Evolutionary conservation across 257 asterid species (phyloP).

Genomic region (Ajuga chamaepitys): DNA sequence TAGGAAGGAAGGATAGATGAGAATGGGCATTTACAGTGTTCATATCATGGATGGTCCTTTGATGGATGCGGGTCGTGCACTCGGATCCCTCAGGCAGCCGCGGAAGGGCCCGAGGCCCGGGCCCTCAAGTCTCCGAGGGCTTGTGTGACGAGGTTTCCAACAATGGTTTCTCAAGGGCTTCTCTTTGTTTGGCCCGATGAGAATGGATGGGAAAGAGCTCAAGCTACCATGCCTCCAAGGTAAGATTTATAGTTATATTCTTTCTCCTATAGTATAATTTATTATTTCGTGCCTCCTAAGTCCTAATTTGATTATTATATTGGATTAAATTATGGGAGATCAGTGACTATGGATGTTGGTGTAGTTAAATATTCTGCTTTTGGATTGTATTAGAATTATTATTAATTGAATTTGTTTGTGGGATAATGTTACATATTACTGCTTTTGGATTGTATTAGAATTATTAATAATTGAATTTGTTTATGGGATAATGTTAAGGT

Average conservation of each 20-base stretch:
- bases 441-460: background rate
- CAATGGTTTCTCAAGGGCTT: slow-evolving; percentile 93
- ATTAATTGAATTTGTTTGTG: background rate
- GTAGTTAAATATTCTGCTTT: background rate
- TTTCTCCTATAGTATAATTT: background rate
- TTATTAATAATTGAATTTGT: background rate
- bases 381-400: background rate
- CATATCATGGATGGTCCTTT: slow-evolving; percentile 98
- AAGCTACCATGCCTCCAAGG: slow-evolving; percentile 73
- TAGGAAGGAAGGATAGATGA: slow-evolving; percentile 98
- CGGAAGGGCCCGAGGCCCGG: slow-evolving; percentile 85
- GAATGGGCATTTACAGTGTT: slow-evolving; percentile 96
- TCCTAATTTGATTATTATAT: slow-evolving; percentile 4
- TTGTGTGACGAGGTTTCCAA: slow-evolving; percentile 78
- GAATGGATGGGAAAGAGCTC: slow-evolving; percentile 90
- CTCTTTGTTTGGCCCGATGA: slow-evolving; percentile 99
- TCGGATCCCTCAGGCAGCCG: slow-evolving; percentile 86
- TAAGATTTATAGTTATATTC: slow-evolving; percentile 21
- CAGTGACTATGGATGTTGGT: slow-evolving; percentile 10
- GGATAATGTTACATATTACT: slow-evolving; percentile 16
- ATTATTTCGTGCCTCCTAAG: background rate
- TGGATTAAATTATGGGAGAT: background rate
- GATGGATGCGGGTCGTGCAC: slow-evolving; percentile 91
- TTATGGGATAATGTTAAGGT: slow-evolving; percentile 38
- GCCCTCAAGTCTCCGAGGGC: slow-evolving; percentile 83